A percentile compares a stretch with the other conserved stretches of the same genome.
phyloP scores from a whole-genome alignment of 371 early-diverging fungal species.

The Nosema muscidifuracis region DNA sequence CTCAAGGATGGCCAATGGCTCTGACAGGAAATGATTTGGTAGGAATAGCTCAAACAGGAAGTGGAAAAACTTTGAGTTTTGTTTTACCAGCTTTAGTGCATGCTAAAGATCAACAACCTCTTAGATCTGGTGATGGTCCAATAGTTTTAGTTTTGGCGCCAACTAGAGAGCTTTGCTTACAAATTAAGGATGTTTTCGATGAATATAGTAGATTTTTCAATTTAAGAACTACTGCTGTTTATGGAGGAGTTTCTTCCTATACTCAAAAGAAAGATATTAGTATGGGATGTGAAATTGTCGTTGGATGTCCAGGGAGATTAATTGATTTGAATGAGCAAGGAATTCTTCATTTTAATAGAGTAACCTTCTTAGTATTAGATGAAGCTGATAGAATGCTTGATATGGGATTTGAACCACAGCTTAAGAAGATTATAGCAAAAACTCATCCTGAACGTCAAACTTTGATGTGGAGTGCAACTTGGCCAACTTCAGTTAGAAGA shows the following conservation, averaged over 20 bases:
- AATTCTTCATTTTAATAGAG: slow-evolving; percentile 78
- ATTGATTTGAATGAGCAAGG: slow-evolving; percentile 77
- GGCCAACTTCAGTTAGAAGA: slow-evolving; percentile 90
- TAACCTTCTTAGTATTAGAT: slow-evolving; percentile 91
- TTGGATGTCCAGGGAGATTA: slow-evolving; percentile 96
- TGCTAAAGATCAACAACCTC: slow-evolving; percentile 84
- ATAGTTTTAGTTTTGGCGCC: slow-evolving; percentile 91
- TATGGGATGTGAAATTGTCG: slow-evolving; percentile 86
- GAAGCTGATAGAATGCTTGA: slow-evolving; percentile 98
- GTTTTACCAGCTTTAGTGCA: slow-evolving; percentile 91
- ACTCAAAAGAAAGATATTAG: slow-evolving; percentile 81
- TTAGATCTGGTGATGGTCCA: slow-evolving; percentile 89
- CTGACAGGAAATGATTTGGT: slow-evolving; percentile 91
- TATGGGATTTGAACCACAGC: slow-evolving; percentile 99
- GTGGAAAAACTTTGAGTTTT: slow-evolving; percentile 94
- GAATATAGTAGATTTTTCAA: slow-evolving; percentile 65
- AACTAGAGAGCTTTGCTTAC: slow-evolving; percentile 87
- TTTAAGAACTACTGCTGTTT: slow-evolving; percentile 83
- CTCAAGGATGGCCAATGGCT: slow-evolving; percentile 98
- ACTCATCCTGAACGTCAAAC: slow-evolving; percentile 95
- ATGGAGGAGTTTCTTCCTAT: slow-evolving; percentile 87
- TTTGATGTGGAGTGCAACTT: slow-evolving; percentile 98
- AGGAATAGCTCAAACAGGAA: slow-evolving; percentile 94
- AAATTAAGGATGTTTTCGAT: slow-evolving; percentile 61
- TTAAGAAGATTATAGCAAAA: slow-evolving; percentile 90